phyloP scores from a whole-genome alignment of 345 rosid genomes.

The Corymbia maculata region DNA sequence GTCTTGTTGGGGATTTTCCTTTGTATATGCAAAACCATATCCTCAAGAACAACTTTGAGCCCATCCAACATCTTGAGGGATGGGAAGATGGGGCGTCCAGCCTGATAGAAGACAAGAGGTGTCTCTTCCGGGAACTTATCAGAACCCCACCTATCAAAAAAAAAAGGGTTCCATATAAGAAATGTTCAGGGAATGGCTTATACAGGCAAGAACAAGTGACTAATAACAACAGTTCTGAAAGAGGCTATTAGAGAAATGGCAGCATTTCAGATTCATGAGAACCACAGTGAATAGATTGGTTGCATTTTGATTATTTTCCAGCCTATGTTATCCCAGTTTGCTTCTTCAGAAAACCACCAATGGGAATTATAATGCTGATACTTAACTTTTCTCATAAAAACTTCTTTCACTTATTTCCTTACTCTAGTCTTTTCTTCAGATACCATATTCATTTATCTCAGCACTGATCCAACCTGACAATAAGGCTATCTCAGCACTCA shows the following conservation, averaged over 20 bases:
- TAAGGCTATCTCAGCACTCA: neutral
- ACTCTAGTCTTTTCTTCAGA: neutral
- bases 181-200: neutral
- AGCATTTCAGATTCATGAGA: neutral
- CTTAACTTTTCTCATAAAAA: neutral
- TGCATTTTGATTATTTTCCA: neutral
- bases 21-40: conserved; percentile 58
- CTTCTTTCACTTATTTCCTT: neutral
- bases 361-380: neutral
- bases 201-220: neutral
- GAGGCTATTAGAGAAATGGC: neutral
- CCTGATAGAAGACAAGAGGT: conserved; percentile 70
- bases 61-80: conserved; percentile 66
- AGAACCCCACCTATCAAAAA: conserved; percentile 65
- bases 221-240: neutral
- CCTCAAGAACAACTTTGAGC: conserved; percentile 60
- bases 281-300: neutral
- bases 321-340: neutral
- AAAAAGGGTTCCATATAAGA: neutral
- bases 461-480: neutral
- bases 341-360: neutral
- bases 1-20: conserved; percentile 46
- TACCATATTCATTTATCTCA: neutral
- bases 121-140: conserved; percentile 87
- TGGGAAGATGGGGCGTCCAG: conserved; percentile 62